Evolutionary conservation across 2,329 filamentous ascomycete species (phyloP).

Genomic region (Tolypocladium capitatum): DNA sequence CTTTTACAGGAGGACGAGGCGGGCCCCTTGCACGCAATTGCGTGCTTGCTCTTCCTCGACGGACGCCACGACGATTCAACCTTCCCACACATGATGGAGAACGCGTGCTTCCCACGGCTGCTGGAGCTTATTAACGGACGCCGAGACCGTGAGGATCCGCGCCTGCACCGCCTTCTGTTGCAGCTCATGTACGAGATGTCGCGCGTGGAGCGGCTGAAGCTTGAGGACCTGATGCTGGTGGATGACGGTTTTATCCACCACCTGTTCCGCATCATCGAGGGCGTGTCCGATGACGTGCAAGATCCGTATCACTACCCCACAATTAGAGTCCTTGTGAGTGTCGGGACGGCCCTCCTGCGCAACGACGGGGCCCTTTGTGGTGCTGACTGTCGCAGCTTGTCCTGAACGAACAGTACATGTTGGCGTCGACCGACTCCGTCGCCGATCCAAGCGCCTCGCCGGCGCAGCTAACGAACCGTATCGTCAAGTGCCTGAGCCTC

Average conservation of each 20-base stretch:
- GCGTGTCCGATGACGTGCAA: conserved; percentile 70
- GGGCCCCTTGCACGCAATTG: conserved; percentile 66
- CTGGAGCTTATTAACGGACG: conserved; percentile 65
- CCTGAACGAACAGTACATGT: conserved; percentile 97
- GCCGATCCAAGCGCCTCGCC: conserved; percentile 22
- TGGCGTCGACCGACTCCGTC: conserved; percentile 46
- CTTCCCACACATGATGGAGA: conserved; percentile 77
- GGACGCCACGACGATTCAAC: conserved; percentile 64
- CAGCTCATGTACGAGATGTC: conserved; percentile 96
- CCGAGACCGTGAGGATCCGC: conserved; percentile 50
- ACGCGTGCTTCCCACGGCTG: conserved; percentile 71
- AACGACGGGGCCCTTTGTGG: background rate
- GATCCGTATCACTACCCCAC: conserved; percentile 95
- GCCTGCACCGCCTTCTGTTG: conserved; percentile 67
- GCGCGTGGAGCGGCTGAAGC: conserved; percentile 68
- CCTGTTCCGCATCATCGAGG: conserved; percentile 78
- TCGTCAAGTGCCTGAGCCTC: conserved; percentile 79
- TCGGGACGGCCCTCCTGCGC: background rate
- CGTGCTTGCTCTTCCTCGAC: conserved; percentile 76
- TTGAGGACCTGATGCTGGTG: conserved; percentile 63
- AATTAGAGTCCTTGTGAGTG: conserved; percentile 74
- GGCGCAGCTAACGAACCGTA: conserved; percentile 67
- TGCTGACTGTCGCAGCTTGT: conserved; percentile 51
- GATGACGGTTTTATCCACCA: conserved; percentile 72
- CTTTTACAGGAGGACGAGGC: conserved; percentile 73